Evolutionary conservation across 768 basidiomycete species (phyloP), one percentile per base, ranked within the genome.

Genomic region (Strobilomyces echinocephalus): DNA sequence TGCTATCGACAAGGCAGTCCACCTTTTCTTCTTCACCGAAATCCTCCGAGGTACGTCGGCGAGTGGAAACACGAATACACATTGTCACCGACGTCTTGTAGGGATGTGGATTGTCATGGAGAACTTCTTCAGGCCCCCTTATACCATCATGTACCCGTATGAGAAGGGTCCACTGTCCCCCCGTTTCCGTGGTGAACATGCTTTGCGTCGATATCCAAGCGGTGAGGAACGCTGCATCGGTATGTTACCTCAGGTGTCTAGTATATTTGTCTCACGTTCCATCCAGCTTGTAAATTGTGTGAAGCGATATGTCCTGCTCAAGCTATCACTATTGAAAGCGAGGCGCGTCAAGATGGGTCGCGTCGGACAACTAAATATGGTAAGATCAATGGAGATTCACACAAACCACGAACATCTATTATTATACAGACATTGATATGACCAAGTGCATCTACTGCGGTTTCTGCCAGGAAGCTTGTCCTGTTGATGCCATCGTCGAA

Each of bases 401-500:
- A 30, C 34, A 11, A 9, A 31, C 38, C 3, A 26, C n/a, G 9
- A 28, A 9, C 1, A 21, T 30, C 31, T 54, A 50, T 38, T 10
- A 26, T 30, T 6, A 40, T 44, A 48, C 60, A 95, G 92, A 98
- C 74, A 94, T 98, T 64, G 97, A 99, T 71, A 99, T 99, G 97
- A 99, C 97, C 55, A 98, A 95, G 79, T 98, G 97, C 74, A 99
- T 99, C 66, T 99, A 99, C 78, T 99, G 97, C 73, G 97, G 97
- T 50, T 98, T 97, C 79, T 98, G 97, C 72, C 95, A 98, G 73
- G 97, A 98, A 74, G 97, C 97, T 30, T 99, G 97, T 70, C 97
- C 97, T 2, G 97, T 98, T 53, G 97, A 98, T 73, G 97, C 97
- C 55, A 98, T 99, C 63, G 97, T 99, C 50, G 97, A 98, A 77